These are phyloP conservation scores for Botrytis porri DNA, from an alignment of 2,329 filamentous ascomycete species.

Conservation along the genomic window DNA sequence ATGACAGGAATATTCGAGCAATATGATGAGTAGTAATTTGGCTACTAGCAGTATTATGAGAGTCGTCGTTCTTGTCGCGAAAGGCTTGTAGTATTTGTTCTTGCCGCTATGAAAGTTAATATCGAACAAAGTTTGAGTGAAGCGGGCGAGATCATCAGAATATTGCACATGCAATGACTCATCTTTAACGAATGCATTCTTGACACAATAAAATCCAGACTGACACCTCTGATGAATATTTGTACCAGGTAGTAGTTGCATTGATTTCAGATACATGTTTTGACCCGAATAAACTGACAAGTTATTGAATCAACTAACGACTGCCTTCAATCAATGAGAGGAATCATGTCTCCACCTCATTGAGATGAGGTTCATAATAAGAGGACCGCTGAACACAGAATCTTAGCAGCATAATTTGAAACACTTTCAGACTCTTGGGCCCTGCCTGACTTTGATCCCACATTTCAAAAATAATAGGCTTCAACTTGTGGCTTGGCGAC, in stretches of 20 bases:
- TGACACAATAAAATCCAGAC: background rate
- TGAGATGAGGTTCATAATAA: background rate
- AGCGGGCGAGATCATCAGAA: background rate
- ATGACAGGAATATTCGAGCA: slow-evolving; percentile 5
- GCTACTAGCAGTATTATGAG: background rate
- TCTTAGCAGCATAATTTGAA: background rate
- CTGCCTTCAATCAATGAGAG: background rate
- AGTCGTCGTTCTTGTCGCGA: background rate
- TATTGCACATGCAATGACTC: background rate
- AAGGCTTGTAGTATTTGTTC: background rate
- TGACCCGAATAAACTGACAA: too few species aligned
- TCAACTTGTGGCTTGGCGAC: background rate
- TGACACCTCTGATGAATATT: background rate
- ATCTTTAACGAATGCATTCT: background rate
- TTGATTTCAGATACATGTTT: background rate
- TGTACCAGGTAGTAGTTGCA: background rate
- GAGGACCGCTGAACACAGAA: too few species aligned
- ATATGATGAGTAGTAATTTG: background rate
- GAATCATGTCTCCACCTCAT: background rate
- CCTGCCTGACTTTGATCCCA: background rate
- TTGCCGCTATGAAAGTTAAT: background rate
- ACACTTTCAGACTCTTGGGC: too few species aligned
- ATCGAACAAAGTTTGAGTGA: background rate
- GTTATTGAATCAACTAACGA: background rate
- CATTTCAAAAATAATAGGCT: background rate